Conservation (phyloP, 208 protist genomes). For the Acanthamoeba lenticulata region DNA sequence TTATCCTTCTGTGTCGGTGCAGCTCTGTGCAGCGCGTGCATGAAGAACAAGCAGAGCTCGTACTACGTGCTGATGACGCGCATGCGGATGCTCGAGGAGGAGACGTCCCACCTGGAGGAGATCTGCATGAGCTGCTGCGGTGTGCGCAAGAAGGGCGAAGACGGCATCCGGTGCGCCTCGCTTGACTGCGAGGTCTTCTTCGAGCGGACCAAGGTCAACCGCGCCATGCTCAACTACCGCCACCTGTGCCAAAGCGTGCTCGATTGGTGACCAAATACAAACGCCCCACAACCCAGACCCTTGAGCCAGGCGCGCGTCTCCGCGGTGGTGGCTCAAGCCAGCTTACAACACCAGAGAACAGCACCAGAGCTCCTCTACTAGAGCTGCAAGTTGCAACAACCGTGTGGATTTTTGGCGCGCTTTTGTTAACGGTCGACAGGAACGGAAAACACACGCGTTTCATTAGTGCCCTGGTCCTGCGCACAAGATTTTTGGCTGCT, state of each 20-base stretch:
- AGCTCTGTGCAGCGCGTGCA: constrained; percentile 70
- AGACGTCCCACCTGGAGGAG: constrained; percentile 53
- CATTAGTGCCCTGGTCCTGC: too few relatives aligned
- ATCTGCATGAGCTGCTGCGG: constrained; percentile 71
- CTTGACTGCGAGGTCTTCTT: constrained; percentile 56
- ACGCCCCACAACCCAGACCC: too few relatives aligned
- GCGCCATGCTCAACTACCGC: neutral
- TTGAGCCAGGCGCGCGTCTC: too few relatives aligned
- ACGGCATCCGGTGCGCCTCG: constrained; percentile 22
- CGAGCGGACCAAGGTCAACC: constrained; percentile 21
- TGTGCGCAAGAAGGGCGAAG: neutral
- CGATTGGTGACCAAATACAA: constrained; percentile 36
- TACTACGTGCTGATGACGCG: constrained; percentile 57
- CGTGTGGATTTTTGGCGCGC: too few relatives aligned
- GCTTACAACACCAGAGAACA: too few relatives aligned
- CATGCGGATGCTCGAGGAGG: constrained; percentile 48
- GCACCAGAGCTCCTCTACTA: too few relatives aligned
- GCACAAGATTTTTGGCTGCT: too few relatives aligned
- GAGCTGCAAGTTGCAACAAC: too few relatives aligned
- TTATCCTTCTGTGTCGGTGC: neutral
- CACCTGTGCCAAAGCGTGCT: neutral
- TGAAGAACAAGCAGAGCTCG: constrained; percentile 46
- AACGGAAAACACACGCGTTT: too few relatives aligned
- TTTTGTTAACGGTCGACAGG: too few relatives aligned
- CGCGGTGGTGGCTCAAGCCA: too few relatives aligned